These are phyloP conservation scores for Cryphonectria radicalis DNA, from an alignment of 2,329 filamentous ascomycete species.

Conservation along the genomic window DNA sequence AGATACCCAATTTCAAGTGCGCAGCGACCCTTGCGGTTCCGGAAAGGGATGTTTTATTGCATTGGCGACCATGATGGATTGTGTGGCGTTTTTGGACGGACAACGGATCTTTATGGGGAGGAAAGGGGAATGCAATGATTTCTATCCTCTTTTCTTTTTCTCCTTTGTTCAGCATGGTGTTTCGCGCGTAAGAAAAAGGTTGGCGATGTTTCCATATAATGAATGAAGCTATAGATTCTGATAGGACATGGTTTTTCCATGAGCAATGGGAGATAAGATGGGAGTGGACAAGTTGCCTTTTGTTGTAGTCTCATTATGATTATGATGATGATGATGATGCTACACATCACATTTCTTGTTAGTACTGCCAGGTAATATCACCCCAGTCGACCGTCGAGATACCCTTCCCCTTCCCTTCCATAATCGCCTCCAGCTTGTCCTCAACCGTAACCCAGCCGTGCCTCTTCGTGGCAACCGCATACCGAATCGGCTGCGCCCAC, in stretches of 20 bases:
- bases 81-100: neutral
- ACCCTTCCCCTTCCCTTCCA: conserved; percentile 51
- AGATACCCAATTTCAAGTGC: neutral
- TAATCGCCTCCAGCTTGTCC: conserved; percentile 57
- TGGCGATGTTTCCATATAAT: too few species aligned
- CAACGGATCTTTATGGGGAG: neutral
- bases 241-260: too few species aligned
- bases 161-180: too few species aligned
- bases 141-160: too few species aligned
- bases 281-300: too few species aligned
- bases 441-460: conserved; percentile 56
- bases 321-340: too few species aligned
- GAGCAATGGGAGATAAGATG: too few species aligned
- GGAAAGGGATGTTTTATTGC: neutral
- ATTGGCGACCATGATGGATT: neutral
- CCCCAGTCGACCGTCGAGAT: conserved; percentile 49
- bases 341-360: neutral
- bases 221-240: too few species aligned
- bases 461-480: conserved; percentile 43
- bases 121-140: too few species aligned
- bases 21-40: neutral
- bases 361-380: neutral
- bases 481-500: conserved; percentile 52
- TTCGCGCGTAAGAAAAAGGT: too few species aligned
- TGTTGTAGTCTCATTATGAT: too few species aligned